A percentile compares a stretch with the other conserved stretches of the same genome.
Evolutionary conservation across 306 rosid species (phyloP).

Genomic region (Senna siamea): DNA sequence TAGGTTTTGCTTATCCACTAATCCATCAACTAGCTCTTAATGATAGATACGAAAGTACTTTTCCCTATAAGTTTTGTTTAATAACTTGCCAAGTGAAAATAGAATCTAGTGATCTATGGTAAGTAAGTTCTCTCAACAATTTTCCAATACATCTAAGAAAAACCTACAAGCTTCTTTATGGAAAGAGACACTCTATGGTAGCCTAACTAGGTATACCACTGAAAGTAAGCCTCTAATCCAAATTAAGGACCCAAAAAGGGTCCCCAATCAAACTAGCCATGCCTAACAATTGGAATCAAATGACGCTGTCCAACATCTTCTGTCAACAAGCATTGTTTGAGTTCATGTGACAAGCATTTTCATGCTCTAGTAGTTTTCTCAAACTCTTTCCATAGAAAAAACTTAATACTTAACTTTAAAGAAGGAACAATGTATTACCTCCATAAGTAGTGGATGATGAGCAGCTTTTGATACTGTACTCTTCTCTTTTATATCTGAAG

Average conservation of each 20-base stretch:
- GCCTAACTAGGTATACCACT: not conserved
- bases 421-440: constrained; percentile 50
- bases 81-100: not conserved
- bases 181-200: not conserved
- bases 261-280: not conserved
- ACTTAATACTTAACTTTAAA: constrained; percentile 14
- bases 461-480: constrained; percentile 56
- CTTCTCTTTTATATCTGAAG: constrained; percentile 66
- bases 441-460: constrained; percentile 80
- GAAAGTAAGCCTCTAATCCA: not conserved
- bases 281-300: not conserved
- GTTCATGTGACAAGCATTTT: not conserved
- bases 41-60: not conserved
- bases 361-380: constrained; percentile 7
- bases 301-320: not conserved
- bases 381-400: constrained; percentile 12
- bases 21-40: not conserved
- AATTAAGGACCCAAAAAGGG: constrained; percentile 5
- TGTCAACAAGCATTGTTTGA: not conserved
- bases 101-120: not conserved
- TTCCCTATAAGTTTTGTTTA: not conserved
- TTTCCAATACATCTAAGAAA: not conserved
- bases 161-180: not conserved
- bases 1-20: not conserved
- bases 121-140: not conserved